Base-by-base conservation (phyloP, 805 yeast species). In the Dipodascus geniculatus region DNA sequence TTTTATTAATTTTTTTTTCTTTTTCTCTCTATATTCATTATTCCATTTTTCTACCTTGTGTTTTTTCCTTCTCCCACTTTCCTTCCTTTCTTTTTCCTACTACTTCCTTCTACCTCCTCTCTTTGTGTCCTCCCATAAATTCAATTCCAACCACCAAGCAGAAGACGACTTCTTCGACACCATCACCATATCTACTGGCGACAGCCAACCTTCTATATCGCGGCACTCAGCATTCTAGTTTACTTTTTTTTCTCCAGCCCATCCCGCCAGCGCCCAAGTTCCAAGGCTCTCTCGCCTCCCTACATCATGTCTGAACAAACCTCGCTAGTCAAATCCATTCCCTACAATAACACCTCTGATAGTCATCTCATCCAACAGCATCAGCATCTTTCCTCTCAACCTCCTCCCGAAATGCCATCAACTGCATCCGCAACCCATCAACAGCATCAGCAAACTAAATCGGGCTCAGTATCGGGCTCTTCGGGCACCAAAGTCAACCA, bases 401-500 rank as follows among this genome's bases (percentile, higher is more conserved):
- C 14, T 6, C 44, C 44, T n/a, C 44, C 44, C 14, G 19, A 38
- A 6, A 38, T 16, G 8, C 4, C 44, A 38, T n/a, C 20, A 14
- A 38, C 44, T 6, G 44, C 20, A 14, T 38, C 44, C 17, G 20
- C 44, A 38, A 38, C 11, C 6, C 44, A 38, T 6, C 44, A 38
- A 38, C 20, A 9, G 4, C 44, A 9, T 4, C 44, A 38, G 20
- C 44, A 38, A 17, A 4, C 20, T 6, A 38, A 38, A 38, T 38
- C 44, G 6, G 20, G 44, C 20, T 38, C 44, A n/a, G 19, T 28
- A 8, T 28, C 35, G 8, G 35, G 35, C 35, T 28, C 11, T 16
- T 38, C 44, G 14, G 44, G 49, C n/a, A 53, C 57, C 19, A 59
- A 68, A 50, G 71, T 72, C 48, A 73, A 71, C 55, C 79, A 79